A percentile compares a stretch with the other conserved stretches of the same genome.
These are phyloP conservation scores for Sarcodon aspratus DNA, from an alignment of 768 basidiomycete genomes.

Conservation along the genomic window DNA sequence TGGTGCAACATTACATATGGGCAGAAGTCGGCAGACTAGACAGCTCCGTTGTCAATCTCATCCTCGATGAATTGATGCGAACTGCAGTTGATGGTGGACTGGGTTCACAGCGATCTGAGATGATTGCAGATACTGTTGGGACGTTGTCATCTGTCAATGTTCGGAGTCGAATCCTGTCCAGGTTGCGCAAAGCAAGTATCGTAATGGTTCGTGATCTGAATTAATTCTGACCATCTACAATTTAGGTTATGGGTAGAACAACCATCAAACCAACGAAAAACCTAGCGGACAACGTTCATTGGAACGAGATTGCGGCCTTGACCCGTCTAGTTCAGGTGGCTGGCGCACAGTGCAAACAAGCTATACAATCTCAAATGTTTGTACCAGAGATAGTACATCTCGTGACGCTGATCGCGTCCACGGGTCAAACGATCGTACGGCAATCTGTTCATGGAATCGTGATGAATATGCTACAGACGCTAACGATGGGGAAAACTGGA, in stretches of 20 bases:
- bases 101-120: constrained; percentile 65
- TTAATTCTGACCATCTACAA: not conserved
- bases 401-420: constrained; percentile 64
- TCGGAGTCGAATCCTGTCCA: constrained; percentile 66
- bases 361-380: constrained; percentile 61
- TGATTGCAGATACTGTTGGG: constrained; percentile 61
- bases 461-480: constrained; percentile 71
- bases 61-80: constrained; percentile 71
- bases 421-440: constrained; percentile 63
- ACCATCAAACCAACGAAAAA: constrained; percentile 50
- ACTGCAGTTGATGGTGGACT: constrained; percentile 78
- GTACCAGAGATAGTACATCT: constrained; percentile 78
- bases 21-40: constrained; percentile 63
- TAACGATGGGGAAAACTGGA: constrained; percentile 50
- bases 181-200: constrained; percentile 58
- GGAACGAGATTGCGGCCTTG: constrained; percentile 75
- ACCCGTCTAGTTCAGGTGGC: constrained; percentile 66
- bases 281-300: constrained; percentile 60
- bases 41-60: constrained; percentile 50
- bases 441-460: constrained; percentile 75
- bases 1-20: constrained; percentile 73
- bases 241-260: constrained; percentile 63
- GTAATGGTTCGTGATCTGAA: not conserved
- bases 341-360: constrained; percentile 52
- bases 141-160: constrained; percentile 68